These are phyloP conservation scores for Colletotrichum sp. DNA, from an alignment of 2,329 filamentous ascomycete genomes.

Conservation along the genomic window DNA sequence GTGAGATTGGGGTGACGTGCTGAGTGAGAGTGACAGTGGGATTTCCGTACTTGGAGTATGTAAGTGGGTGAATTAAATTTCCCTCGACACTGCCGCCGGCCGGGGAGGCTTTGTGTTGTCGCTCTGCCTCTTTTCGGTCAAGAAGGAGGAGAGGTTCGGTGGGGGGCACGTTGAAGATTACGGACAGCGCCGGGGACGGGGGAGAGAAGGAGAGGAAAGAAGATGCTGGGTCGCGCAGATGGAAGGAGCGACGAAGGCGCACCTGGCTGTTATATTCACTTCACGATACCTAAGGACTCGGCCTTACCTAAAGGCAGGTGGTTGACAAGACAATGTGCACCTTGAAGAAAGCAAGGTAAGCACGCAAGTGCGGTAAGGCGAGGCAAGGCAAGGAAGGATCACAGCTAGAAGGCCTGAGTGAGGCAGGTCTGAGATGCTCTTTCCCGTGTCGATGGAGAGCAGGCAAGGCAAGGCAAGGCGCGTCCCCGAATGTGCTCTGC, in stretches of 20 bases:
- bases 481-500: neutral
- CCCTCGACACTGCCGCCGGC: slow-evolving; percentile 13
- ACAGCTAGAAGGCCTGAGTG: neutral
- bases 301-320: neutral
- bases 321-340: neutral
- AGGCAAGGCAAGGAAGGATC: neutral
- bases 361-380: neutral
- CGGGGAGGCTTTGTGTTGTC: neutral
- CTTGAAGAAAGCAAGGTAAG: neutral
- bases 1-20: neutral
- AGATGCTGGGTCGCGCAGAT: neutral
- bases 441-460: neutral
- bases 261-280: slow-evolving; percentile 1
- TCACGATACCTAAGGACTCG: neutral
- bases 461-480: neutral
- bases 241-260: neutral
- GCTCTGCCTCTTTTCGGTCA: neutral
- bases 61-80: neutral
- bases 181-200: neutral
- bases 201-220: neutral
- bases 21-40: neutral
- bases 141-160: neutral
- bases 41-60: neutral
- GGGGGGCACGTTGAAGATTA: neutral
- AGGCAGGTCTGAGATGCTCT: neutral